These are phyloP conservation scores for Dendrocalamus sinicus DNA, from an alignment of 176 grass and related monocot species.

Conservation along the genomic window DNA sequence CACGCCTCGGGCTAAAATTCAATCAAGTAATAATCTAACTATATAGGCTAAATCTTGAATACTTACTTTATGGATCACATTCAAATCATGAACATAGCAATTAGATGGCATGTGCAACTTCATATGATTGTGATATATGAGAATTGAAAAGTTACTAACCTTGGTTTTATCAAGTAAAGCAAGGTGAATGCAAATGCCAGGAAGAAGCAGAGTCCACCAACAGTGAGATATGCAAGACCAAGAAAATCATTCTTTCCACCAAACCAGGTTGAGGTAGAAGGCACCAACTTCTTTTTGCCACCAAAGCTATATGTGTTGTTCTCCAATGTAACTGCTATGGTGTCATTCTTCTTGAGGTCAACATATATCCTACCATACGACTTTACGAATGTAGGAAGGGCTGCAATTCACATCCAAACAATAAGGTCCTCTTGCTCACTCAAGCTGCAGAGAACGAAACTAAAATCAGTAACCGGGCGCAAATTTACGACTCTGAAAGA, in stretches of 20 bases:
- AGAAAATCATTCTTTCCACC: too few relatives aligned
- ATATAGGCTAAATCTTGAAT: too few relatives aligned
- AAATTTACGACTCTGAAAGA: too few relatives aligned
- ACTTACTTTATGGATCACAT: too few relatives aligned
- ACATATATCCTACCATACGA: conserved; percentile 77
- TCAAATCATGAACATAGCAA: too few relatives aligned
- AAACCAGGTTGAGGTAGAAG: conserved; percentile 35
- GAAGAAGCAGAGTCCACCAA: conserved; percentile 80
- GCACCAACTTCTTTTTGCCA: conserved; percentile 86
- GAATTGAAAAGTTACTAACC: conserved; percentile 51
- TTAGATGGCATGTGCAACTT: too few relatives aligned
- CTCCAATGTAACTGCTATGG: conserved; percentile 65
- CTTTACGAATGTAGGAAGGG: conserved; percentile 91
- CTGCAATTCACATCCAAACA: conserved; percentile 92
- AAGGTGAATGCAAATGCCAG: conserved; percentile 71
- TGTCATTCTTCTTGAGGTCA: conserved; percentile 80
- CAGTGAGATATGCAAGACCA: conserved; percentile 18
- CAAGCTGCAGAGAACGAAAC: conserved; percentile 42
- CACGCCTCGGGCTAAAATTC: too few relatives aligned
- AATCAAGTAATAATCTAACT: too few relatives aligned
- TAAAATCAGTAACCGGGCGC: too few relatives aligned
- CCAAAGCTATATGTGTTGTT: conserved; percentile 82
- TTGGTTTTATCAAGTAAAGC: conserved; percentile 81
- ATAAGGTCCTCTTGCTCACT: conserved; percentile 89
- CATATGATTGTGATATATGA: too few relatives aligned